Evolutionary conservation across 768 basidiomycete genomes (phyloP).

Genomic region (Serendipita indica): DNA sequence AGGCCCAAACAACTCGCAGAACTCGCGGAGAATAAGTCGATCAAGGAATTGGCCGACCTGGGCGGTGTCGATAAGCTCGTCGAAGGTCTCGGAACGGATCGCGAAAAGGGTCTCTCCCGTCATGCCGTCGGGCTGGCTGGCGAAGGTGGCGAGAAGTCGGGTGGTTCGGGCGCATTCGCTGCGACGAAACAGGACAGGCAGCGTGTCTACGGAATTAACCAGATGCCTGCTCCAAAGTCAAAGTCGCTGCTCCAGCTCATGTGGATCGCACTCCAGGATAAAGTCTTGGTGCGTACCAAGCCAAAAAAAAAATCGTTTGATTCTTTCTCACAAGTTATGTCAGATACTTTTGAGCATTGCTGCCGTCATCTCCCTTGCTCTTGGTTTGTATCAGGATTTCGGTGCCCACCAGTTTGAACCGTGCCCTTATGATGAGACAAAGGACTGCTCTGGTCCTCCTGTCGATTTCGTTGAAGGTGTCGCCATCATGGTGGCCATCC

Average conservation of each 20-base stretch:
- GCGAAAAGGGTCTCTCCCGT: constrained; percentile 23
- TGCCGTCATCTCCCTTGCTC: constrained; percentile 80
- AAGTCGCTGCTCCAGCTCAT: constrained; percentile 63
- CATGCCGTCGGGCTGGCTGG: constrained; percentile 13
- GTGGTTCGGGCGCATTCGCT: constrained; percentile 19
- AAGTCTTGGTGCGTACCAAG: constrained; percentile 52
- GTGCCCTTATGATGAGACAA: constrained; percentile 19
- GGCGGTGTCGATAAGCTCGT: constrained; percentile 61
- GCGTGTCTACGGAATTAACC: constrained; percentile 60
- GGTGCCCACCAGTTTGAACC: constrained; percentile 40
- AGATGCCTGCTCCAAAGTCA: constrained; percentile 51
- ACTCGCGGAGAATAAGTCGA: constrained; percentile 78
- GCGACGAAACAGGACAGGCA: constrained; percentile 46
- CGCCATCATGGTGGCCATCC: constrained; percentile 33
- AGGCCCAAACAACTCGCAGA: constrained; percentile 65
- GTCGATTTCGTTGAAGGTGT: constrained; percentile 94
- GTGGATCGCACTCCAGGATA: constrained; percentile 81
- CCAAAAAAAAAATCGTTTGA: background rate
- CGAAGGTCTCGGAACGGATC: constrained; percentile 56
- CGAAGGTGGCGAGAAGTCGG: background rate
- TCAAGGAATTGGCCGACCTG: constrained; percentile 46
- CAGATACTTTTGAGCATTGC: constrained; percentile 84
- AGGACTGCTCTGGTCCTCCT: constrained; percentile 38
- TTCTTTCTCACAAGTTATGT: too few species aligned
- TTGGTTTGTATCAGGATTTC: constrained; percentile 90